Evolutionary conservation across 164 flowering plant genomes (phyloP), one percentile per base, ranked within the genome.

Genomic region (Aristolochia californica): DNA sequence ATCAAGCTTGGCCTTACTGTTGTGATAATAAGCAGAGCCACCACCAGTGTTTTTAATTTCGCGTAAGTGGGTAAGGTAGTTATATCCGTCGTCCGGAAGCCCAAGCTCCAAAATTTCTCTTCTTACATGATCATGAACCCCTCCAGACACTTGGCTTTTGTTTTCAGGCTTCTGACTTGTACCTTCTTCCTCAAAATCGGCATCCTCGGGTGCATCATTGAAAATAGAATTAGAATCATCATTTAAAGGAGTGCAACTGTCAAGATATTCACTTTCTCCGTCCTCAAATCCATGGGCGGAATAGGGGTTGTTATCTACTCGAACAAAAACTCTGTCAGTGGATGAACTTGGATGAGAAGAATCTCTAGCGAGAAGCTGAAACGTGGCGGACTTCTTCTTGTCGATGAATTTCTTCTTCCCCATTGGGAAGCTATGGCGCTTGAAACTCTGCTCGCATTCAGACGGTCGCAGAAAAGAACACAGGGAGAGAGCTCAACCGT

Each of bases 61-160:
- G 47, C 96, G 74, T 71, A 93, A 27, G 67, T 89, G 97, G 55
- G 13, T 0, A 60, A 93, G 75, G 59, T 93, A 93, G 60, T 93
- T 90, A 58, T 93, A 93, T 5, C 99, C 97, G 57, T 89, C 99
- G 66, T 89, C 99, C 1, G 97, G 96, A 74, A 87, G 76, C 61
- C 97, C 99, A 30, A 93, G 68, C 69, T 87, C 95, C 76, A 93
- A 34, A 63, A 93, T 93, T 66, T 93, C 96, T 66, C 48, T 79
- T 77, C 95, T 72, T 13, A 82, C 56, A n/a, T 72, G 43, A 44
- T 85, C 91, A 10, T 87, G 88, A 65, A 93, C 70, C 22, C 40
- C 38, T 17, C 24, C 43, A 4, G 10, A n/a, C 30, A 9, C 38
- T 3, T n/a, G 52, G 51, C 4, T 24, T 7, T 22, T 30, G 49